Percentiles rank a stretch among this genome's conserved stretches.
Evolutionary conservation across 768 basidiomycete species (phyloP).

Genomic region (Pluteus cervinus): DNA sequence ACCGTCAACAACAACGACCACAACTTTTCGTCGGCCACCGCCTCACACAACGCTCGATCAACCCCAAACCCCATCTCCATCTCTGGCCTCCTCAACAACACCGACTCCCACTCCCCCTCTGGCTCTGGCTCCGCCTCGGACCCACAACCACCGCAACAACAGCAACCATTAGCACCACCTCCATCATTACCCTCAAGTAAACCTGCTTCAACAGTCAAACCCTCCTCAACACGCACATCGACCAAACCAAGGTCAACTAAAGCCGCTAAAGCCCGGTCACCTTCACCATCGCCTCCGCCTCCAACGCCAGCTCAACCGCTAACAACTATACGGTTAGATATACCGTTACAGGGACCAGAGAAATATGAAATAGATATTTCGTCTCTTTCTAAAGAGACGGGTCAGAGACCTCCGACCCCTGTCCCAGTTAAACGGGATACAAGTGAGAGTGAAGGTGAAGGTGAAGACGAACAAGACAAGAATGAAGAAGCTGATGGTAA

Average conservation of each 20-base stretch:
- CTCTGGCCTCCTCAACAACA: constrained; percentile 5
- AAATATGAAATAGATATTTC: constrained; percentile 72
- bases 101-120: constrained; percentile 16
- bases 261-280: constrained; percentile 26
- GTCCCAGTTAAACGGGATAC: constrained; percentile 37
- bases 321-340: constrained; percentile 63
- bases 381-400: constrained; percentile 50
- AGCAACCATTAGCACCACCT: constrained; percentile 11
- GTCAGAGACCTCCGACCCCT: constrained; percentile 60
- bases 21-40: background rate
- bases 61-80: constrained; percentile 8
- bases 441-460: constrained; percentile 44
- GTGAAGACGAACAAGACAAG: constrained; percentile 29
- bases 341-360: constrained; percentile 63
- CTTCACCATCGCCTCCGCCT: constrained; percentile 54
- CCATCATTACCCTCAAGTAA: constrained; percentile 8
- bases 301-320: constrained; percentile 45
- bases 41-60: constrained; percentile 7
- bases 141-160: constrained; percentile 11
- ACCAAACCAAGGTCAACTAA: constrained; percentile 51
- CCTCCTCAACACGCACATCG: constrained; percentile 8
- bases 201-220: background rate
- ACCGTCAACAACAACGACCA: background rate
- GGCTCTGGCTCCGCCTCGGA: constrained; percentile 10
- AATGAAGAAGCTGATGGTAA: constrained; percentile 16